Evolutionary conservation across 2,329 filamentous ascomycete genomes (phyloP), one percentile per base, ranked within the genome.

Genomic region (Parastagonospora nodorum): DNA sequence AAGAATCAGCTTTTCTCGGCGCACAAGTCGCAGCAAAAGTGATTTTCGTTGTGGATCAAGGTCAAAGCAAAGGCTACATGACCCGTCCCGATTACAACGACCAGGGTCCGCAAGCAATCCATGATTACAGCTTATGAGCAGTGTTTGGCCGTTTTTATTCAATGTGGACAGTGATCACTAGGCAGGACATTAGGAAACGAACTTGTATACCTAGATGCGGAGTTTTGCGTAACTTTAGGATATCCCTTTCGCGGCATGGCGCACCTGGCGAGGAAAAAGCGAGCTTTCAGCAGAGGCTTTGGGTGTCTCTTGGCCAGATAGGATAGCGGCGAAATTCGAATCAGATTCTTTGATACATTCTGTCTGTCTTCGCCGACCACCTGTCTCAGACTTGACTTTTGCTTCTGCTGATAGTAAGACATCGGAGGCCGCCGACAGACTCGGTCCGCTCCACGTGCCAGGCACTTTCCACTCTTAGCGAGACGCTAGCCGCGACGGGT

Each of bases 1-100:
- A 97, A 67, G 92, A 97, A 74, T 85, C 89, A 42, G 85, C 87
- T 67, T 96, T 97, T 75, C 78, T 97, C 6, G 92, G 92, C 9
- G 89, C 90, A 2, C 90, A 96, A 74, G 88, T 96, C 29, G 90
- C 89, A 1, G 91, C 89, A 2, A 89, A 88, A 73, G 84, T 89
- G 16, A 75, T 89, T 42, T 90, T 89, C 69, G 82, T 88, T 8
- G 78, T 85, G 2, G 87, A 90, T 64, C 84, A 86, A 60, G 86
- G 86, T 5, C 72, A 81, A 40, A 84, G 77, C 60, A 88, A 89
- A 72, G 86, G 85, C 0, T 90, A 87, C 70, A 82, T 90, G 77
- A 87, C 81, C 5, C 78, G 88, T 46, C 82, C 81, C 24, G 85
- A 88, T 64, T 88, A 88, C 71, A 88, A 88, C 66, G 85, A 88